A percentile compares a stretch with the other conserved stretches of the same genome.
These are phyloP conservation scores for Suillus clintonianus DNA, from an alignment of 768 basidiomycete species.

Conservation along the genomic window DNA sequence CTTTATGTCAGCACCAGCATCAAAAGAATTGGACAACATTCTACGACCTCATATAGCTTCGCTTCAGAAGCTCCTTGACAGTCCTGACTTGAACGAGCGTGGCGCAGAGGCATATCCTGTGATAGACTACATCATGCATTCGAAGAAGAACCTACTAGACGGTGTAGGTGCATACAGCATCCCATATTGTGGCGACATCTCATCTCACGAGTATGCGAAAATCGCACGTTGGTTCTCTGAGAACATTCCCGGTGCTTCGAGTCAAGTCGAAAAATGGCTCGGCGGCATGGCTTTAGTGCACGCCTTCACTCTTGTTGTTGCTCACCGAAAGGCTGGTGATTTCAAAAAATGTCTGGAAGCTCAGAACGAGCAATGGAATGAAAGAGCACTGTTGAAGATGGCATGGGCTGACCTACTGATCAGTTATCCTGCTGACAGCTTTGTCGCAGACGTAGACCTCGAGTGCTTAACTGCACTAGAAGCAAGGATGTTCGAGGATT, in stretches of 20 bases:
- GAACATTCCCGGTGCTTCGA: not conserved
- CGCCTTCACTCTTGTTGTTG: not conserved
- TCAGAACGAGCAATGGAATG: not conserved
- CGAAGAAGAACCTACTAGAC: too few relatives aligned
- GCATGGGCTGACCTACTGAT: not conserved
- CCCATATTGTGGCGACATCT: too few relatives aligned
- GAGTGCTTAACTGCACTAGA: too few relatives aligned
- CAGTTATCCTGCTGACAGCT: too few relatives aligned
- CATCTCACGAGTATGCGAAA: too few relatives aligned
- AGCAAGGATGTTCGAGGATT: too few relatives aligned
- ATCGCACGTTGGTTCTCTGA: too few relatives aligned
- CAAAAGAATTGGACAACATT: not conserved
- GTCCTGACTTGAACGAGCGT: not conserved
- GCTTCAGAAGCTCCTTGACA: not conserved
- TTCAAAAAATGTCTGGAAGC: not conserved
- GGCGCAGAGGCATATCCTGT: not conserved
- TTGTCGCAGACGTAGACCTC: too few relatives aligned
- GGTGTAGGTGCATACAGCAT: too few relatives aligned
- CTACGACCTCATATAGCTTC: not conserved
- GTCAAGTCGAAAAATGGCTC: not conserved
- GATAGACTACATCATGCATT: not conserved
- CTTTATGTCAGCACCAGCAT: not conserved
- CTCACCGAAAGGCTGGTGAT: not conserved
- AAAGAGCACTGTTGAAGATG: not conserved
- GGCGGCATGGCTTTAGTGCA: not conserved